Evolutionary conservation across 2,329 filamentous ascomycete species (phyloP).

Genomic region (Triangularia setosa): DNA sequence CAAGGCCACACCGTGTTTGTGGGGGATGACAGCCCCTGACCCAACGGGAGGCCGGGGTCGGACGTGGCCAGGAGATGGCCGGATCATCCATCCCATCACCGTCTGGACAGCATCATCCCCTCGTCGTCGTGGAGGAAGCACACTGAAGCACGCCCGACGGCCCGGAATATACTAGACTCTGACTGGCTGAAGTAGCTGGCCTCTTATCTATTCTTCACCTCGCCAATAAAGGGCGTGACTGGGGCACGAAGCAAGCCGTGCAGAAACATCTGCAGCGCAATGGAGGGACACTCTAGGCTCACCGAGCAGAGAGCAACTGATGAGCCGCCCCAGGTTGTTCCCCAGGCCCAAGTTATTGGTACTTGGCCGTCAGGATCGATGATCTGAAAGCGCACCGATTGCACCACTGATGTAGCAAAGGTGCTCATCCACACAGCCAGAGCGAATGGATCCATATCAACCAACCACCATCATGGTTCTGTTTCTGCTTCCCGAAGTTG

Average conservation of each 20-base stretch:
- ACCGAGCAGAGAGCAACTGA: constrained; percentile 1
- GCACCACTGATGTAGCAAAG: constrained; percentile 10
- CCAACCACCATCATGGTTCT: constrained; percentile 12
- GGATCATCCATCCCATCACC: not conserved
- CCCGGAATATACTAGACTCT: not conserved
- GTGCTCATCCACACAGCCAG: not conserved
- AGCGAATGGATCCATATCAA: not conserved
- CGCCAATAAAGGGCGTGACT: not conserved
- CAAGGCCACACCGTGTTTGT: not conserved
- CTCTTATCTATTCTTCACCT: not conserved
- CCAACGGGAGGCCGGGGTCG: not conserved
- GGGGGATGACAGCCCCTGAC: constrained; percentile 1
- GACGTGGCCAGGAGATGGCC: not conserved
- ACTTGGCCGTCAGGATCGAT: not conserved
- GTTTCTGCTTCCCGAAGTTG: constrained; percentile 20
- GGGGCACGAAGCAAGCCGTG: not conserved
- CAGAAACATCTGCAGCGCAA: not conserved
- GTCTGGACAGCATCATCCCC: not conserved
- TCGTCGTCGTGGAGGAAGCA: not conserved
- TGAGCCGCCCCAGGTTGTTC: not conserved
- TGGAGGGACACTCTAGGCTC: not conserved
- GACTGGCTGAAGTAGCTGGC: not conserved
- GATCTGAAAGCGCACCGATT: constrained; percentile 9
- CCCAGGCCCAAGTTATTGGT: not conserved
- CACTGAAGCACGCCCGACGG: not conserved